Percentiles rank a stretch among this genome's conserved stretches.
Evolutionary conservation across 2,329 filamentous ascomycete species (phyloP).

Genomic region (Cercospora sp.): DNA sequence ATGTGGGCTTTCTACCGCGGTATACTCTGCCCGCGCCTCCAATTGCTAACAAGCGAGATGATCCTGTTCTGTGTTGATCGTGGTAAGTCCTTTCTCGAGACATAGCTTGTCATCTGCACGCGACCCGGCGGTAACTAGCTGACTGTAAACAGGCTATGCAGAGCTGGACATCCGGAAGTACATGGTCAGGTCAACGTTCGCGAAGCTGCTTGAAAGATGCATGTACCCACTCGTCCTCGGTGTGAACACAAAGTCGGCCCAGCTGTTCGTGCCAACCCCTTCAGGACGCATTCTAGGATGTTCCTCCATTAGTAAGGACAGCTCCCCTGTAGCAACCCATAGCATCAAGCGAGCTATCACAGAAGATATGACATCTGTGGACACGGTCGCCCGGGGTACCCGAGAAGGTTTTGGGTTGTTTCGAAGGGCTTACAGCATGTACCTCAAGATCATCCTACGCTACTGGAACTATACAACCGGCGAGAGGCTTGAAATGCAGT

Average conservation of each 20-base stretch:
- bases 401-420: neutral
- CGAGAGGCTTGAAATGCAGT: neutral
- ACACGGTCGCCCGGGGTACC: neutral
- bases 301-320: slow-evolving; percentile 5
- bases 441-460: slow-evolving; percentile 1
- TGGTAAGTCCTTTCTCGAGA: neutral
- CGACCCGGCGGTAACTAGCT: neutral
- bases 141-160: neutral
- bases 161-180: neutral
- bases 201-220: slow-evolving; percentile 8
- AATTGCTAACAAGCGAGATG: slow-evolving; percentile 5
- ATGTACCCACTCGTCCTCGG: slow-evolving; percentile 10
- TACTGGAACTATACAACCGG: neutral
- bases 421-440: neutral
- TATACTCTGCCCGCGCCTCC: slow-evolving; percentile 1
- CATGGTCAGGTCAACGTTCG: neutral
- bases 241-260: neutral
- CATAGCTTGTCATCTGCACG: neutral
- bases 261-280: slow-evolving; percentile 2
- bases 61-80: slow-evolving; percentile 1
- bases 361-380: slow-evolving; percentile 9
- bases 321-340: neutral
- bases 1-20: slow-evolving; percentile 9
- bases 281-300: slow-evolving; percentile 7
- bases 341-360: slow-evolving; percentile 8